These are phyloP conservation scores for Petrea volubilis DNA, from an alignment of 257 asterid species.

Conservation along the genomic window DNA sequence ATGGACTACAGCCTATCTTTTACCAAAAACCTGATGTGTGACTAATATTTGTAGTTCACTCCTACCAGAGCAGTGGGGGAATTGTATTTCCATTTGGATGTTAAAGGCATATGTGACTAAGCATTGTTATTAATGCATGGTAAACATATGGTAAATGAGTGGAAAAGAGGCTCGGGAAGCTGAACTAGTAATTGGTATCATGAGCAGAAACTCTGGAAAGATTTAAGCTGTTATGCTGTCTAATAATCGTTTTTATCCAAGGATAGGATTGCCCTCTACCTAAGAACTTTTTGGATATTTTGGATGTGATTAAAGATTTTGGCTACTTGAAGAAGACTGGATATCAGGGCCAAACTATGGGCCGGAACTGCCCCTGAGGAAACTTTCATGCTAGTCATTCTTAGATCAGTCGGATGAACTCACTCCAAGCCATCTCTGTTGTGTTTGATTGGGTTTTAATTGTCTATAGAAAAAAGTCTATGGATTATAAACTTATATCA, in stretches of 20 bases:
- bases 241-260: not conserved
- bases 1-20: too few relatives aligned
- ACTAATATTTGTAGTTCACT: not conserved
- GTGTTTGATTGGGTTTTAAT: not conserved
- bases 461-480: not conserved
- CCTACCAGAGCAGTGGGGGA: not conserved
- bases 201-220: too few relatives aligned
- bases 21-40: not conserved
- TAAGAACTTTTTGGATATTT: not conserved
- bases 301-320: not conserved
- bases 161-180: too few relatives aligned
- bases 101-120: not conserved
- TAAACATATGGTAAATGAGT: too few relatives aligned
- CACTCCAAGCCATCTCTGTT: slow-evolving; percentile 1
- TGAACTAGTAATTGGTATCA: too few relatives aligned
- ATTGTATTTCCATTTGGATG: too few relatives aligned
- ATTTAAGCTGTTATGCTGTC: too few relatives aligned
- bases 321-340: slow-evolving; percentile 5
- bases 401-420: not conserved
- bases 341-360: not conserved
- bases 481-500: not conserved
- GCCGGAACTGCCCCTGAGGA: not conserved
- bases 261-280: not conserved
- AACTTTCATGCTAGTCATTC: too few relatives aligned
- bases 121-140: not conserved